Conservation (phyloP, 768 basidiomycete species). For the Mycena capillaripes region DNA sequence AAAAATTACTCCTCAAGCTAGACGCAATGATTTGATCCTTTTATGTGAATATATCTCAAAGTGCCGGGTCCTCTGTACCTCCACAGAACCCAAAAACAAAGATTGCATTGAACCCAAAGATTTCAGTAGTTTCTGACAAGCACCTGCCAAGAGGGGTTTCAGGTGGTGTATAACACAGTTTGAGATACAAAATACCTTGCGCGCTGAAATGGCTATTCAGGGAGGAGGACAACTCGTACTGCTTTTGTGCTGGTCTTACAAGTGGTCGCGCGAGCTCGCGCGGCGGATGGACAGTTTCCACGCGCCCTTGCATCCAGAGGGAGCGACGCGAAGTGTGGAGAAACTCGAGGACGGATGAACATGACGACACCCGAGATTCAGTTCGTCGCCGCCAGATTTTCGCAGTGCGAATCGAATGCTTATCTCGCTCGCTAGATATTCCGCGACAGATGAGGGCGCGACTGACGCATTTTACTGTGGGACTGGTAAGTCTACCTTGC, state of each 20-base stretch:
- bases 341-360: slow-evolving; percentile 20
- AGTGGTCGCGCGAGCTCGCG: slow-evolving; percentile 53
- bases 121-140: too few relatives aligned
- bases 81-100: too few relatives aligned
- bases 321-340: slow-evolving; percentile 14
- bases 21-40: too few relatives aligned
- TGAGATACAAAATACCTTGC: too few relatives aligned
- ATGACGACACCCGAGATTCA: slow-evolving; percentile 33
- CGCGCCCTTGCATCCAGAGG: slow-evolving; percentile 10
- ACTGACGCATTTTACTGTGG: slow-evolving; percentile 32
- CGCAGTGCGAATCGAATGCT: background rate
- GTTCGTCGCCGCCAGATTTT: background rate
- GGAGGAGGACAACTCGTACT: slow-evolving; percentile 39
- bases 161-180: too few relatives aligned
- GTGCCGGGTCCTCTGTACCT: too few relatives aligned
- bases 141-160: too few relatives aligned
- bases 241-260: slow-evolving; percentile 51
- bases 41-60: too few relatives aligned
- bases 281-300: slow-evolving; percentile 52
- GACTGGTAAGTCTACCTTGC: background rate
- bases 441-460: slow-evolving; percentile 34
- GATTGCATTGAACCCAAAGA: too few relatives aligned
- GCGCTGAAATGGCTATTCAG: background rate
- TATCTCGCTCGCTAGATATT: slow-evolving; percentile 18
- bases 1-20: too few relatives aligned